Evolutionary conservation across 805 yeast species (phyloP).

Genomic region (Clavispora carvajalis): DNA sequence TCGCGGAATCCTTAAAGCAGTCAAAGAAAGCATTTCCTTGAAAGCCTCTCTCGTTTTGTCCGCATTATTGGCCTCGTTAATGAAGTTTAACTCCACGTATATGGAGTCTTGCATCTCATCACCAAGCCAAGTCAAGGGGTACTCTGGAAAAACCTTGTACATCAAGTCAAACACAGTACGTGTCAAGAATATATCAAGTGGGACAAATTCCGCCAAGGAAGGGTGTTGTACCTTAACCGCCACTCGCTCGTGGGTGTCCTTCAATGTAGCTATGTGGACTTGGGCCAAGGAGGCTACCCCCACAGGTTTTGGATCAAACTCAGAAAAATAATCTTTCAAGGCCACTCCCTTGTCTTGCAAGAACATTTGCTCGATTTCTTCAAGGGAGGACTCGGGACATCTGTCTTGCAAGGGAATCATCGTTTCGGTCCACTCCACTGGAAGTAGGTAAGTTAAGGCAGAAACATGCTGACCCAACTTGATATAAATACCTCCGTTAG

Average conservation of each 20-base stretch:
- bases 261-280: slow-evolving; percentile 74
- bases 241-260: slow-evolving; percentile 58
- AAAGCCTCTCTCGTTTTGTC: slow-evolving; percentile 65
- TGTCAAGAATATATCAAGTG: slow-evolving; percentile 80
- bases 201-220: slow-evolving; percentile 77
- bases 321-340: slow-evolving; percentile 59
- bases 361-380: slow-evolving; percentile 66
- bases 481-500: slow-evolving; percentile 89
- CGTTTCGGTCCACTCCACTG: slow-evolving; percentile 91
- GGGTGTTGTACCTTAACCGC: slow-evolving; percentile 98
- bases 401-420: slow-evolving; percentile 90
- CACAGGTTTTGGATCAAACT: slow-evolving; percentile 68
- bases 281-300: slow-evolving; percentile 97
- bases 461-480: slow-evolving; percentile 92
- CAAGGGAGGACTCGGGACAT: slow-evolving; percentile 76
- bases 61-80: slow-evolving; percentile 82
- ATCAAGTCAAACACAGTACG: slow-evolving; percentile 68
- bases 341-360: slow-evolving; percentile 55
- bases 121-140: slow-evolving; percentile 91
- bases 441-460: slow-evolving; percentile 87
- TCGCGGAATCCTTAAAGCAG: slow-evolving; percentile 78
- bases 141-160: slow-evolving; percentile 82
- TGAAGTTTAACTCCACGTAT: slow-evolving; percentile 85
- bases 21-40: slow-evolving; percentile 44
- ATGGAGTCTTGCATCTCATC: slow-evolving; percentile 86